Base-by-base conservation (phyloP, 305 asterid genomes). In the Ilex paraguariensis region DNA sequence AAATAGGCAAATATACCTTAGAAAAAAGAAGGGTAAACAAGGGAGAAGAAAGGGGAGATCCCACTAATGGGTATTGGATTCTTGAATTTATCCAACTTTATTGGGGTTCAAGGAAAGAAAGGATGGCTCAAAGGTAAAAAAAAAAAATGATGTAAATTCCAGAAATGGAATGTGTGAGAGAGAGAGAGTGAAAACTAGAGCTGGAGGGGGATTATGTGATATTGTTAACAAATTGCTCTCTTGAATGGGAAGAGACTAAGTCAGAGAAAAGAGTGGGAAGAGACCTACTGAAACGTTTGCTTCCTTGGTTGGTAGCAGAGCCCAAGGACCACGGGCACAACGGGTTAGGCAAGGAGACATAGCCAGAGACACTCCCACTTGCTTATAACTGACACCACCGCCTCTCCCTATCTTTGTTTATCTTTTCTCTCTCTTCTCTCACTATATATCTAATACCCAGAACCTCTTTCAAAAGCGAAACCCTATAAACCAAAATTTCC, bases 401-500 rank as follows among this genome's bases (percentile, higher is more conserved):
- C 69, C 61, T 31, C 63, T 65, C 67, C 39, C 66, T 64, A 11
- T 54, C 65, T 71, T 65, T 69, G 60, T 74, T 70, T 68, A 71
- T 68, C 71, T 63, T 59, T 36, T 36, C 53, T 49, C 53, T 49
- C 53, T 49, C 53, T 49, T 49, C 53, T 49, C 14, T 49, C 53
- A 7, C 53, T 49, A 36, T 36, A 4, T 36, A 74, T 71, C 76
- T 69, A 72, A 70, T 50, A 48, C 55, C 64, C 67, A 21, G 54
- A 59, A 56, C 64, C 57, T 39, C 61, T 65, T 61, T 69, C 75
- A 72, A 63, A 44, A 69, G 44, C 64, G 80, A 74, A 66, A 56
- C 62, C 63, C 73, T 68, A 80, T 65, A 69, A 66, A 62, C 84
- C 75, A 77, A 77, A 72, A 75, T 79, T 79, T 64, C 66, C 69